phyloP scores from a whole-genome alignment of 345 rosid species.

The Arabis alpina region DNA sequence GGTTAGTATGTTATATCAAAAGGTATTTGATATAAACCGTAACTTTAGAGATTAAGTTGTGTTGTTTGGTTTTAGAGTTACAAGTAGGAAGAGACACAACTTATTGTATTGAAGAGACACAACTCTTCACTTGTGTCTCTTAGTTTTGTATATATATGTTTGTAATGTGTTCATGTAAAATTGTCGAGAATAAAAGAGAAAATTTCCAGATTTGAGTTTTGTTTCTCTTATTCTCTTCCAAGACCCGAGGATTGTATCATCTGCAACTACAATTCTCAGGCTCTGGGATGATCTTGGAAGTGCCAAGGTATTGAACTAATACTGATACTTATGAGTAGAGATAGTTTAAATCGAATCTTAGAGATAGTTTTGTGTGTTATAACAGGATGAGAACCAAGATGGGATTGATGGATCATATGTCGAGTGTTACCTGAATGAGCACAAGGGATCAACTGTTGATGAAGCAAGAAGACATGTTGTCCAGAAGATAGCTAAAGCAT shows the following conservation, averaged over 20 bases:
- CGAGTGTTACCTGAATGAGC: conserved; percentile 56
- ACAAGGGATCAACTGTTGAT: conserved; percentile 37
- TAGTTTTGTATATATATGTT: no score
- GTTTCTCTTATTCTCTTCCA: no score
- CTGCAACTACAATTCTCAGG: conserved; percentile 55
- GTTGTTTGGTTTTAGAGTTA: no score
- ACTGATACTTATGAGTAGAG: conserved; percentile 1
- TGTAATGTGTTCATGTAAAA: no score
- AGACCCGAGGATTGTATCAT: conserved; percentile 47
- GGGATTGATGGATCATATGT: conserved; percentile 67
- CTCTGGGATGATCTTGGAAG: conserved; percentile 72
- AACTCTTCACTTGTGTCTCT: no score
- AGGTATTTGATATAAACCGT: no score
- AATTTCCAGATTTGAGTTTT: no score
- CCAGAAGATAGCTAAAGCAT: conserved; percentile 50
- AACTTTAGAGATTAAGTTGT: no score
- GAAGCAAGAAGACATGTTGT: conserved; percentile 44
- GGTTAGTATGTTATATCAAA: no score
- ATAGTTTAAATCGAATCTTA: neutral
- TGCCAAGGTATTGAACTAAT: conserved; percentile 49
- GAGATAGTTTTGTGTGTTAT: neutral
- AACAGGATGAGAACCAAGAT: conserved; percentile 59
- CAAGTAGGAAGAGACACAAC: no score
- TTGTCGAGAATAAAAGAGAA: no score
- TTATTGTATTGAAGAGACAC: no score